Conservation (phyloP, 257 asterid species). For the Nicotiana paniculata region DNA sequence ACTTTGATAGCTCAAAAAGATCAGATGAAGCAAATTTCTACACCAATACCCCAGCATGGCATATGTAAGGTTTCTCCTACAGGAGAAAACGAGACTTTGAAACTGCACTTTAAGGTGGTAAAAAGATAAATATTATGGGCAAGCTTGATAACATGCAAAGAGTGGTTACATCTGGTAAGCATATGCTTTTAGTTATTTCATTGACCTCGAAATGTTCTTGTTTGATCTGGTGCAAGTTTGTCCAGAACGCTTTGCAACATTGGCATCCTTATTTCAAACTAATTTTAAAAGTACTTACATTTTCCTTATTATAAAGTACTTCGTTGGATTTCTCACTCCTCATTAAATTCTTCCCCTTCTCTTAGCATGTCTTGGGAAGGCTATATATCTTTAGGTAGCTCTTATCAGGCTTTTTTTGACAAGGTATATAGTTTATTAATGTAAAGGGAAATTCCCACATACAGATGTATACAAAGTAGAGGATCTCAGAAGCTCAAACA, state of each 20-base stretch:
- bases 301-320: background rate
- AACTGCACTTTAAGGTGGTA: background rate
- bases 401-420: background rate
- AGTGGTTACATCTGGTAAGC: background rate
- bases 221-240: background rate
- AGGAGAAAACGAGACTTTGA: background rate
- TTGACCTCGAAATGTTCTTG: background rate
- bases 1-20: background rate
- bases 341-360: background rate
- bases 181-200: background rate
- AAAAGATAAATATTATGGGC: background rate
- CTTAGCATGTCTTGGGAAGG: background rate
- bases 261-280: background rate
- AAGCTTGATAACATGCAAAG: background rate
- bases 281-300: background rate
- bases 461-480: background rate
- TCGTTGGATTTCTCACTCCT: background rate
- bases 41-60: background rate
- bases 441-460: background rate
- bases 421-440: background rate
- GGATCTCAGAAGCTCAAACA: background rate
- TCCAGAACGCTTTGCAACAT: background rate
- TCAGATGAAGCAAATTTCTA: background rate
- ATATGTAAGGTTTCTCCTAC: background rate
- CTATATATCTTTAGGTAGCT: background rate